phyloP scores from a whole-genome alignment of 345 rosid species.

The Eucalyptus shirleyi region DNA sequence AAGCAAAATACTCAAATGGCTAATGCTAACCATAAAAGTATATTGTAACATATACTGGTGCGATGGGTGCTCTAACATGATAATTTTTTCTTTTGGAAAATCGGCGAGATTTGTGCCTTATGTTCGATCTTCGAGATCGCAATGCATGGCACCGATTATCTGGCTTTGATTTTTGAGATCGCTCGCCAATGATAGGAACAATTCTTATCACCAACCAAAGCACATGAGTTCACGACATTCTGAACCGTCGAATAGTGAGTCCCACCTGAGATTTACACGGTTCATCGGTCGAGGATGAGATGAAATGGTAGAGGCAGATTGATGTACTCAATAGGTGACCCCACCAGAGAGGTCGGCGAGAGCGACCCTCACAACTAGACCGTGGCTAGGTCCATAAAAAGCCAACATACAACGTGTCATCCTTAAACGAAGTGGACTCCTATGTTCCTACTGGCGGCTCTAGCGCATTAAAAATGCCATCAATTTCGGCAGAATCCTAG shows the following conservation, averaged over 20 bases:
- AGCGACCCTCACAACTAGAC: too few species aligned
- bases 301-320: too few species aligned
- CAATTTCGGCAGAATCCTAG: background rate
- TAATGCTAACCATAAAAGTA: background rate
- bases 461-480: accelerated
- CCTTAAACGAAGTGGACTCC: background rate
- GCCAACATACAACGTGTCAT: background rate
- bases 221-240: accelerated
- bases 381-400: background rate
- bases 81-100: too few species aligned
- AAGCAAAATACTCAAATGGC: background rate
- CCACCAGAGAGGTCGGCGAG: too few species aligned
- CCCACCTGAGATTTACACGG: too few species aligned
- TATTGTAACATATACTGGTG: background rate
- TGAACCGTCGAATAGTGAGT: background rate
- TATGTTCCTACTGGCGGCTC: background rate
- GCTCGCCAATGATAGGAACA: background rate
- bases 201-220: background rate
- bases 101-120: too few species aligned
- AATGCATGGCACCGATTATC: background rate
- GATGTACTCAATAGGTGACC: too few species aligned
- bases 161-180: background rate
- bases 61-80: too few species aligned
- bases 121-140: too few species aligned
- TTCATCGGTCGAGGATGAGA: too few species aligned